Conservation (phyloP, 495 filamentous ascomycete genomes). For the Astrothelium macrocarpum region DNA sequence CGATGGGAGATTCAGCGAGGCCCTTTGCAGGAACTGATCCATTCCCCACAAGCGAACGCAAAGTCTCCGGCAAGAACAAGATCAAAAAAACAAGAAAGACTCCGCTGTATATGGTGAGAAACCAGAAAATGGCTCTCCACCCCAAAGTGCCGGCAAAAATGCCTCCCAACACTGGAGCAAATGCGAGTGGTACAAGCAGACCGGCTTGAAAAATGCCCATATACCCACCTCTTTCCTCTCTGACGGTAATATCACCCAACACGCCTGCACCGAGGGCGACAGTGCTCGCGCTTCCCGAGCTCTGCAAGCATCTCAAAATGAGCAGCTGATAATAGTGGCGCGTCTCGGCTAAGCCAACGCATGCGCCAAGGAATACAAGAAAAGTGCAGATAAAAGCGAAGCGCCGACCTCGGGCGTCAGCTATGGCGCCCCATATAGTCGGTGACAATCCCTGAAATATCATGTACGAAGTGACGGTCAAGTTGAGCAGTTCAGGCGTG, state of each 20-base stretch:
- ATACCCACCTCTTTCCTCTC: constrained; percentile 26
- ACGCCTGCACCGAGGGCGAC: constrained; percentile 26
- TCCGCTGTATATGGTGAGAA: constrained; percentile 50
- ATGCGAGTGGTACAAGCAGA: constrained; percentile 22
- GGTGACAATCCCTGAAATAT: constrained; percentile 24
- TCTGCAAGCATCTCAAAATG: constrained; percentile 27
- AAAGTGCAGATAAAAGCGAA: constrained; percentile 26
- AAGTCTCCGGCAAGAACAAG: constrained; percentile 56
- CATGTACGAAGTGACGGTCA: constrained; percentile 31
- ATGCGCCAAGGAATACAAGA: constrained; percentile 27
- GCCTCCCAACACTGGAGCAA: constrained; percentile 38
- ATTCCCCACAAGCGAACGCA: constrained; percentile 61
- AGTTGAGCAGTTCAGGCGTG: constrained; percentile 24
- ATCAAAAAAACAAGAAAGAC: constrained; percentile 35
- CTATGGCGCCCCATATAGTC: constrained; percentile 28
- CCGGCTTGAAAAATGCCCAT: constrained; percentile 26
- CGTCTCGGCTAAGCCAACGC: constrained; percentile 27
- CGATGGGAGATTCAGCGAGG: neutral
- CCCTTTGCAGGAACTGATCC: constrained; percentile 45
- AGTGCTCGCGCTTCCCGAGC: constrained; percentile 24
- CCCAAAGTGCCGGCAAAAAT: constrained; percentile 53
- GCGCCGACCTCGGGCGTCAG: constrained; percentile 26
- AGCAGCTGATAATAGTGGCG: constrained; percentile 28
- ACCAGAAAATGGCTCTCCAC: constrained; percentile 69
- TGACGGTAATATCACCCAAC: constrained; percentile 27